Conservation (phyloP, 768 basidiomycete genomes). For the Brasilioporus rufonigricans region DNA sequence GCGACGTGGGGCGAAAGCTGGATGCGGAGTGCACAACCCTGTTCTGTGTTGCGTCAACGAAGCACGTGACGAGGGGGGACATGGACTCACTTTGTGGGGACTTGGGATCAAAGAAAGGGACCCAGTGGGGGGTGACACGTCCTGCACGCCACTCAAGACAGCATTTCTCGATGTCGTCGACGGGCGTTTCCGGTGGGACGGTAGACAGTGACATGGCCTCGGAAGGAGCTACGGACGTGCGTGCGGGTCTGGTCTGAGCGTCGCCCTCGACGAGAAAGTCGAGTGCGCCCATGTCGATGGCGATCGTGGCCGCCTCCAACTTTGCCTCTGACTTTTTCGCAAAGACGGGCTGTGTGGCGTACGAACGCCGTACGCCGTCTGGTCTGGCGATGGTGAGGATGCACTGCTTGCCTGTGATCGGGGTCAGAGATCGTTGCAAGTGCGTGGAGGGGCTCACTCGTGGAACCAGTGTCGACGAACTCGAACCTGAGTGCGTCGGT, state of each 20-base stretch:
- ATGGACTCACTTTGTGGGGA: conserved; percentile 40
- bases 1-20: conserved; percentile 48
- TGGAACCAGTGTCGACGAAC: conserved; percentile 38
- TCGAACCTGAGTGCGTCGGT: conserved; percentile 45
- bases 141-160: conserved; percentile 55
- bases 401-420: conserved; percentile 50
- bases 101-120: conserved; percentile 46
- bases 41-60: conserved; percentile 31
- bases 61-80: neutral
- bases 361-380: conserved; percentile 48
- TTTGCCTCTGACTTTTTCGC: conserved; percentile 53
- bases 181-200: conserved; percentile 5
- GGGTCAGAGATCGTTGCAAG: conserved; percentile 1
- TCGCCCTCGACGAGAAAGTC: conserved; percentile 54
- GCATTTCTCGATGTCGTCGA: conserved; percentile 49
- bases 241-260: conserved; percentile 37
- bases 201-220: neutral
- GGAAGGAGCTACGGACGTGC: conserved; percentile 11
- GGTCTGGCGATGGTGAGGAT: conserved; percentile 60
- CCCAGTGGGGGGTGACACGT: conserved; percentile 53
- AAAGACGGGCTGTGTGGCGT: conserved; percentile 47
- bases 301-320: conserved; percentile 47
- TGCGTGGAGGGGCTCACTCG: conserved; percentile 29
- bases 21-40: conserved; percentile 59
- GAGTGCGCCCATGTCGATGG: conserved; percentile 58